Base-by-base conservation (phyloP, 176 grass and related monocot genomes). In the Tuctoria greenei region DNA sequence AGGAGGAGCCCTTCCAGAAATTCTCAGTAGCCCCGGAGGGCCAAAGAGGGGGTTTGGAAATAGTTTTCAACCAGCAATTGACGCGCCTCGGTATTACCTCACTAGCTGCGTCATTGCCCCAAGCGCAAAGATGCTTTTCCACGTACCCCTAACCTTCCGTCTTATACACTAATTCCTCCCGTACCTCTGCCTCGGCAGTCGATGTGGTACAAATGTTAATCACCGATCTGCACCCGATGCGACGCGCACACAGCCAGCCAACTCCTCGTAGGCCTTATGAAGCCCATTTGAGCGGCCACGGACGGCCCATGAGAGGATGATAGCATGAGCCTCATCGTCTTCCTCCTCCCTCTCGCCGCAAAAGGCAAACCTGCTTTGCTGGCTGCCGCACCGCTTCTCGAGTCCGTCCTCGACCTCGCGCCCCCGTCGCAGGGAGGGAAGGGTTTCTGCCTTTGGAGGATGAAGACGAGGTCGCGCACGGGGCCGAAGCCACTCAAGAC, bases 21-120 rank as follows among this genome's bases (percentile, higher is more conserved):
- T 89, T 86, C 87, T 82, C 68, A 49, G 17, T 62, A 73, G 28
- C 87, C 61, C 67, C 2, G 1, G 21, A 4, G 50, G 79, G 83
- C 79, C 90, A 59, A 77, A 58, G 86, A 93, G 90, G 83, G 83
- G 89, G 82, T 92, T 92, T 92, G 89, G 85, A 92, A 96, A 96
- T 96, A 96, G 89, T 96, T 96, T 96, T 96, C 92, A 96, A 96
- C 89, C 89, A 96, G 92, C 86, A 92, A 92, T 96, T 92, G 89
- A 92, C 86, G 89, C 89, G 89, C 91, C 83, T 90, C 83, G 69
- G 89, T 88, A 87, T 82, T 5, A 92, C 86, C 93, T 96, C 86
- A 92, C 89, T 85, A 92, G 86, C 86, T 90, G 84, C 86, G 84
- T 92, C 89, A 89, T 87, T 92, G 89, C 86, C 89, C 92, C 86